These are phyloP conservation scores for Symbiodinium pilosum DNA, from an alignment of 73 alveolate species.

Conservation along the genomic window DNA sequence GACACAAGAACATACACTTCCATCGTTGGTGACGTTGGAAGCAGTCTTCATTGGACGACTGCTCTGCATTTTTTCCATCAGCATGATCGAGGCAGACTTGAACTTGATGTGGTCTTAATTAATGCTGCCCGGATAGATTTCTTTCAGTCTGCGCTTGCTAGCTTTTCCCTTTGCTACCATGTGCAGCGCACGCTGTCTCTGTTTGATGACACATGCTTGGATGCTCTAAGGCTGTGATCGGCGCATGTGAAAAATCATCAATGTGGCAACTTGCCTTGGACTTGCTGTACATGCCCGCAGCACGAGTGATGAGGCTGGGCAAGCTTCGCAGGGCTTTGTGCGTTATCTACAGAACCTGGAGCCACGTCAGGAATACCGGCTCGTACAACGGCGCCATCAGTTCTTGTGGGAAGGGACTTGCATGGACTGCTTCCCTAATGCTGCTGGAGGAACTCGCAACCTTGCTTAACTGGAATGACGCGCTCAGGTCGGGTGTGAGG, in stretches of 20 bases:
- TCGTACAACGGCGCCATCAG: slow-evolving; percentile 66
- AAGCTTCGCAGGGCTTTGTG: background rate
- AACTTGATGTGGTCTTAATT: background rate
- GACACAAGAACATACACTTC: background rate
- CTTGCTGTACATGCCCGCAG: background rate
- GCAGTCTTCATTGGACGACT: background rate
- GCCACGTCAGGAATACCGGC: background rate
- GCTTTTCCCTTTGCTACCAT: too few species aligned
- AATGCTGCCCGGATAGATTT: background rate
- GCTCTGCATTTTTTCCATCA: background rate
- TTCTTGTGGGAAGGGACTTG: slow-evolving; percentile 46
- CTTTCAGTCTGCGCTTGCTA: too few species aligned
- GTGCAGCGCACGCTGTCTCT: background rate
- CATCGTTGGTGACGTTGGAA: background rate
- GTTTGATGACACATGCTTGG: background rate
- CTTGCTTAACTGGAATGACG: too few species aligned
- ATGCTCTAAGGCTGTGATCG: slow-evolving; percentile 29
- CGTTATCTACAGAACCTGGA: background rate
- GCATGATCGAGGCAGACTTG: background rate
- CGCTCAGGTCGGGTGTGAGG: too few species aligned
- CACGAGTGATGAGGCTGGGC: background rate
- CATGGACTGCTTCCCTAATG: slow-evolving; percentile 11
- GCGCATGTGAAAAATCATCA: slow-evolving; percentile 57
- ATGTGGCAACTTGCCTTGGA: slow-evolving; percentile 39
- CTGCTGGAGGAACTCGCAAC: background rate